A percentile compares a stretch with the other conserved stretches of the same genome.
These are phyloP conservation scores for Nannochloropsis oceanica DNA, from an alignment of 108 stramenopile genomes.

Conservation along the genomic window DNA sequence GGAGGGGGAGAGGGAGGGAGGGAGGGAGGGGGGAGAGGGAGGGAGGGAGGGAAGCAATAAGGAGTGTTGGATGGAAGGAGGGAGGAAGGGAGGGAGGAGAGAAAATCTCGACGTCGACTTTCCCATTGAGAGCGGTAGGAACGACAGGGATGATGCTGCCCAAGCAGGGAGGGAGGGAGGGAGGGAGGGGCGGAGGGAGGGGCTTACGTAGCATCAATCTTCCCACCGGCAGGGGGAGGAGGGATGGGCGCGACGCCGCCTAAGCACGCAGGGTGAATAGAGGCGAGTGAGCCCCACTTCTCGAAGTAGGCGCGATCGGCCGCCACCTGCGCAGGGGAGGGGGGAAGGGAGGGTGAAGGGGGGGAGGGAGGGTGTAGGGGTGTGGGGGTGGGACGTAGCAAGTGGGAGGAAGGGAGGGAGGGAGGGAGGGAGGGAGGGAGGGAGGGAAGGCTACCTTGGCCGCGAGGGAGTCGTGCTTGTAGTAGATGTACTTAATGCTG, in stretches of 20 bases:
- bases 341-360: not conserved
- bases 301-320: not conserved
- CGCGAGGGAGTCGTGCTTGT: conserved; percentile 74
- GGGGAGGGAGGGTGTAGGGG: not conserved
- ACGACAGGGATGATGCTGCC: no score
- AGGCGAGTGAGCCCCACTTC: not conserved
- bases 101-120: no score
- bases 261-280: not conserved
- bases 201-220: not conserved
- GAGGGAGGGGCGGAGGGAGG: no score
- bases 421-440: not conserved
- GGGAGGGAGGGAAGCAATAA: no score
- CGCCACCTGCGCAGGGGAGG: not conserved
- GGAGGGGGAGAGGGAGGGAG: no score
- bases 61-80: no score
- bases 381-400: no score
- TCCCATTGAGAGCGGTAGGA: no score
- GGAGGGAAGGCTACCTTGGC: conserved; percentile 40
- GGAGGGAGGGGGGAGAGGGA: no score
- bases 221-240: not conserved
- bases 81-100: no score
- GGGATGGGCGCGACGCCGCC: not conserved
- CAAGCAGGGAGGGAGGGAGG: no score
- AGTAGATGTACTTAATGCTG: conserved; percentile 74
- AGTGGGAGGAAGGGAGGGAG: conserved; percentile 38